A percentile compares a stretch with the other conserved stretches of the same genome.
phyloP scores from a whole-genome alignment of 2,329 filamentous ascomycete genomes.

The Neonectria hederae region DNA sequence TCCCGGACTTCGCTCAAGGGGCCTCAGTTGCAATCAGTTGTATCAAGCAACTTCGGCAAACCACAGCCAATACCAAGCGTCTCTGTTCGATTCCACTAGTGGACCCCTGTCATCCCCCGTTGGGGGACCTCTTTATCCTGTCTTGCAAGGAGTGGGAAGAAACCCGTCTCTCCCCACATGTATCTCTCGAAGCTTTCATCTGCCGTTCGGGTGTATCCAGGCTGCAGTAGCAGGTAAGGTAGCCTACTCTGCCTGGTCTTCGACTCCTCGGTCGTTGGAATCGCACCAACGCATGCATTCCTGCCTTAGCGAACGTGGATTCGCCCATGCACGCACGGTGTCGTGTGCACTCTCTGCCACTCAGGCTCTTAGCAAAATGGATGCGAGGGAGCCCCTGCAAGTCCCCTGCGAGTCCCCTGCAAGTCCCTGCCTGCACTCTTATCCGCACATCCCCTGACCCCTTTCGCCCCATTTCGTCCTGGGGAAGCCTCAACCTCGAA shows the following conservation, averaged over 20 bases:
- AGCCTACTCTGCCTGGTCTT: not conserved
- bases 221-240: too few relatives aligned
- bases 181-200: conserved; percentile 30
- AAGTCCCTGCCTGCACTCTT: conserved; percentile 37
- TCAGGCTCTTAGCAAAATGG: not conserved
- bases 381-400: not conserved
- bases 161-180: conserved; percentile 34
- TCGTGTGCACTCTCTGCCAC: not conserved
- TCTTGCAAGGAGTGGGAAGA: not conserved
- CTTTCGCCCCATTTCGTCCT: conserved; percentile 21
- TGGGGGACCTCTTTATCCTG: not conserved
- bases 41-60: not conserved
- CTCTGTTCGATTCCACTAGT: conserved; percentile 12
- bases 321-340: not conserved
- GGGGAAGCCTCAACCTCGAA: conserved; percentile 39
- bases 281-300: conserved; percentile 15
- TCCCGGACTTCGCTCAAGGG: not conserved
- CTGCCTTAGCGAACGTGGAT: conserved; percentile 6
- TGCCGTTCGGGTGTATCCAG: not conserved
- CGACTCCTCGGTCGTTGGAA: not conserved
- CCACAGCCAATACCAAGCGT: not conserved
- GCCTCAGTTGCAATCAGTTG: not conserved
- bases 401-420: conserved; percentile 5
- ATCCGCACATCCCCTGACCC: conserved; percentile 35
- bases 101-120: not conserved